Conservation (phyloP, 2,329 filamentous ascomycete species). For the Colletotrichum sp. region DNA sequence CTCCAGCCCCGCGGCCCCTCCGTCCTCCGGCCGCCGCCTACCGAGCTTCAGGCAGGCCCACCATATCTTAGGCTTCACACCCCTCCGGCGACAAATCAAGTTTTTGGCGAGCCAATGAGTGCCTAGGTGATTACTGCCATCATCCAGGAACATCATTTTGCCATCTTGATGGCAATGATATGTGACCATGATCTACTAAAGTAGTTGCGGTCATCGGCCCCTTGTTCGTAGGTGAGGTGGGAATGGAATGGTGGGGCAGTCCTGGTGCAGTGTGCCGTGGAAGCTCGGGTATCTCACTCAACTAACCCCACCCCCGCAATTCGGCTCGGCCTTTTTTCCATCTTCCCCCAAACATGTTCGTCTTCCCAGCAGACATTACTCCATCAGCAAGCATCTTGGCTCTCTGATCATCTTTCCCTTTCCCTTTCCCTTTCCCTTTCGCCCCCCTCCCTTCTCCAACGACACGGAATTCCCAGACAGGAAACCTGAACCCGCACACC, state of each 20-base stretch:
- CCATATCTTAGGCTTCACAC: background rate
- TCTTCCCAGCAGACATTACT: background rate
- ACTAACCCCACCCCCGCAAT: conserved; percentile 18
- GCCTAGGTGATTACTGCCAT: background rate
- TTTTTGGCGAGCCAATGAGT: background rate
- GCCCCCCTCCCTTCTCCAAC: background rate
- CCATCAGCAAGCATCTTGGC: background rate
- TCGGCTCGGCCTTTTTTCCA: conserved; percentile 12
- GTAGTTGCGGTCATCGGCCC: background rate
- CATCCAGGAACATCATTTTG: background rate
- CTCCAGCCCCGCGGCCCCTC: background rate
- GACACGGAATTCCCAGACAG: background rate
- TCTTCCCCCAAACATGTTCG: background rate
- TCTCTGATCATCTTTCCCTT: background rate
- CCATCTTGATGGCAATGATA: background rate
- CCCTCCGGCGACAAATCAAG: background rate
- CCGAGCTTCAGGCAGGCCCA: background rate
- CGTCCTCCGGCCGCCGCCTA: background rate
- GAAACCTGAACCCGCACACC: background rate
- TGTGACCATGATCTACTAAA: background rate
- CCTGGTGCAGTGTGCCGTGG: background rate
- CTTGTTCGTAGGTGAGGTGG: background rate
- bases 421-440: background rate
- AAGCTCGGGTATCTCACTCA: background rate
- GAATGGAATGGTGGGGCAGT: background rate